These are phyloP conservation scores for Auricularia sp. DNA, from an alignment of 768 basidiomycete species.

Conservation along the genomic window DNA sequence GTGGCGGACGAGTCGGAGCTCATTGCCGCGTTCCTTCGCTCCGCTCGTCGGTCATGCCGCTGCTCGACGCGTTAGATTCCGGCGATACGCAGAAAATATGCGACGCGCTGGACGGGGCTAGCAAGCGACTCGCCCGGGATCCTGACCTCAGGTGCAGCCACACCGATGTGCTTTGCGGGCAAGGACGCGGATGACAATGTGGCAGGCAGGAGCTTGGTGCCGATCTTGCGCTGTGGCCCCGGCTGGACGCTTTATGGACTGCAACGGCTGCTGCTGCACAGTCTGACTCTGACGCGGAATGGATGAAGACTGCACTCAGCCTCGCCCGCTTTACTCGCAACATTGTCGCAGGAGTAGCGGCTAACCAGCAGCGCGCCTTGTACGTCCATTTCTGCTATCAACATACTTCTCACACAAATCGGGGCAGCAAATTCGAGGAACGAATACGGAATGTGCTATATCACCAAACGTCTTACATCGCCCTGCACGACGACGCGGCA, in stretches of 20 bases:
- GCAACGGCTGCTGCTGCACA: constrained; percentile 24
- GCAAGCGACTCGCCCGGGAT: neutral
- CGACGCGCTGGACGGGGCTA: neutral
- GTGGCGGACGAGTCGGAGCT: neutral
- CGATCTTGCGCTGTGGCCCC: neutral
- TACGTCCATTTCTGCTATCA: constrained; percentile 22
- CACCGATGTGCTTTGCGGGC: neutral
- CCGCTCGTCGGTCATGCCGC: neutral
- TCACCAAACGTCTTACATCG: constrained; percentile 67
- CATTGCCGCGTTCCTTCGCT: neutral
- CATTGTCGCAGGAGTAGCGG: constrained; percentile 60
- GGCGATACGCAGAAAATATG: neutral
- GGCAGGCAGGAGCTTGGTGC: neutral
- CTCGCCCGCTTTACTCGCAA: constrained; percentile 78
- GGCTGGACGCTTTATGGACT: constrained; percentile 32
- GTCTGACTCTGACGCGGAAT: constrained; percentile 15
- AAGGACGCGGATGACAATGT: neutral
- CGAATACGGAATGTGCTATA: constrained; percentile 58
- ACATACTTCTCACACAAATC: neutral
- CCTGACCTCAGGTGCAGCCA: neutral
- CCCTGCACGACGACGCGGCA: constrained; percentile 56
- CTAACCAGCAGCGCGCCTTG: constrained; percentile 68
- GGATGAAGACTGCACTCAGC: constrained; percentile 21
- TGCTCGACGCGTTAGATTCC: neutral
- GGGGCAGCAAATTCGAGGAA: constrained; percentile 56